Conservation (phyloP, 2,329 filamentous ascomycete species). For the Eutypa lata region DNA sequence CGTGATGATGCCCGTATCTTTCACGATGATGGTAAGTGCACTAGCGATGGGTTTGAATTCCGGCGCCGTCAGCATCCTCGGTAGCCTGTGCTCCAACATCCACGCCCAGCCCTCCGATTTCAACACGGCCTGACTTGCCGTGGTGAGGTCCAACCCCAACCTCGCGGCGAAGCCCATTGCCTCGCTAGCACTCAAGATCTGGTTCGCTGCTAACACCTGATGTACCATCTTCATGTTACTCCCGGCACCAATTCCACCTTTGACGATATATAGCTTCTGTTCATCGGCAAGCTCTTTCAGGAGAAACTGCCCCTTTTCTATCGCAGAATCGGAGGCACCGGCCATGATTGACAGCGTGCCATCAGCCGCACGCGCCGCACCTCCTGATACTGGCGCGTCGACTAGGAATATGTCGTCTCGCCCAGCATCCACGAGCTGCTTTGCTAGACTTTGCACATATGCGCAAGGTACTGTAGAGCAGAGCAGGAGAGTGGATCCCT, state of each 20-base stretch:
- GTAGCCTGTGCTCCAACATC: conserved; percentile 60
- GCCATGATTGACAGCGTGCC: conserved; percentile 77
- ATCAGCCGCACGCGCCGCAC: conserved; percentile 63
- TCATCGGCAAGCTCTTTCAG: conserved; percentile 62
- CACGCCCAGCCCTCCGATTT: conserved; percentile 52
- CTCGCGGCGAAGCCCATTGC: conserved; percentile 57
- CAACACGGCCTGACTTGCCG: conserved; percentile 41
- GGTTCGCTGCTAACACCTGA: conserved; percentile 60
- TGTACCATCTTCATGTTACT: conserved; percentile 64
- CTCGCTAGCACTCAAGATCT: conserved; percentile 60
- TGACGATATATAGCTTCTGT: conserved; percentile 60
- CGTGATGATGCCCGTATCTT: conserved; percentile 65
- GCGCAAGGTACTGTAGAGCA: conserved; percentile 69
- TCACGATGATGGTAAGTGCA: conserved; percentile 57
- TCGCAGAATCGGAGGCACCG: conserved; percentile 53
- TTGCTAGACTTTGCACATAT: conserved; percentile 59
- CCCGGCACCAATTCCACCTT: conserved; percentile 57
- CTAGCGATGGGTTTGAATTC: conserved; percentile 54
- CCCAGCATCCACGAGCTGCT: conserved; percentile 51
- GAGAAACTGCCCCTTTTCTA: conserved; percentile 55
- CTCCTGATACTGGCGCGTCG: conserved; percentile 71
- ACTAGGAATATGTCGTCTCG: conserved; percentile 64
- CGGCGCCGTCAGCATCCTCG: conserved; percentile 48
- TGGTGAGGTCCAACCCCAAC: conserved; percentile 47
- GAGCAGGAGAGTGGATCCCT: conserved; percentile 60